Conservation (phyloP, 345 rosid genomes). For the Lumnitzera littorea region DNA sequence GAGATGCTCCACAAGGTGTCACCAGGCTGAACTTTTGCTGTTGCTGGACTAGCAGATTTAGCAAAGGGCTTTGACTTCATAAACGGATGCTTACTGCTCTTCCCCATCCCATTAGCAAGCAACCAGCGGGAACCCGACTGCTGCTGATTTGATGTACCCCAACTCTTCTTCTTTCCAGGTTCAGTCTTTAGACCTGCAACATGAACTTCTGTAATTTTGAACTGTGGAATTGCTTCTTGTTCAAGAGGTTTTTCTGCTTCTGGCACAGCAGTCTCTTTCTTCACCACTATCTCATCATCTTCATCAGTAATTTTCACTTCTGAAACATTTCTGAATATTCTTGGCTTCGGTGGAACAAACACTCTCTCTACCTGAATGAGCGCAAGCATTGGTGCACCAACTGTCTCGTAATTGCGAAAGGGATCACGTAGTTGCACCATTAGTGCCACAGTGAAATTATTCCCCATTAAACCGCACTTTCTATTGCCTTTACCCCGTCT, state of each 20-base stretch:
- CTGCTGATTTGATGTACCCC: slow-evolving; percentile 64
- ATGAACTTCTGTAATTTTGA: slow-evolving; percentile 70
- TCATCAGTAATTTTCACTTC: slow-evolving; percentile 37
- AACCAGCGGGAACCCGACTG: slow-evolving; percentile 95
- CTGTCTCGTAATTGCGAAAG: slow-evolving; percentile 72
- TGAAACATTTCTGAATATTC: slow-evolving; percentile 59
- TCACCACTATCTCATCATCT: slow-evolving; percentile 29
- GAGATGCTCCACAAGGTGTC: slow-evolving; percentile 87
- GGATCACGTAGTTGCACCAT: slow-evolving; percentile 93
- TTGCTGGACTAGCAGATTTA: slow-evolving; percentile 27
- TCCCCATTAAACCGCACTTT: slow-evolving; percentile 79
- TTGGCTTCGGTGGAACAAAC: slow-evolving; percentile 81
- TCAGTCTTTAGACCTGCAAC: slow-evolving; percentile 74
- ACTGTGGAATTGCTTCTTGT: slow-evolving; percentile 56
- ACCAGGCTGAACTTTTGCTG: slow-evolving; percentile 48
- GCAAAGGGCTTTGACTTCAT: slow-evolving; percentile 44
- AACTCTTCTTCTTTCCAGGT: slow-evolving; percentile 54
- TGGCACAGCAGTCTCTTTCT: slow-evolving; percentile 15
- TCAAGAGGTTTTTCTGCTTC: slow-evolving; percentile 37
- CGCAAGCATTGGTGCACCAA: slow-evolving; percentile 93
- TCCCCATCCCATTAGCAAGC: slow-evolving; percentile 94
- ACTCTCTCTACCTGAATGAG: slow-evolving; percentile 94
- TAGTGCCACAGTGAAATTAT: slow-evolving; percentile 83
- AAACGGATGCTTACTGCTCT: slow-evolving; percentile 51
- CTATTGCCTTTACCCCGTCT: slow-evolving; percentile 53